These are phyloP conservation scores for Graphium sp. DNA, from an alignment of 2,329 filamentous ascomycete species.

Conservation along the genomic window DNA sequence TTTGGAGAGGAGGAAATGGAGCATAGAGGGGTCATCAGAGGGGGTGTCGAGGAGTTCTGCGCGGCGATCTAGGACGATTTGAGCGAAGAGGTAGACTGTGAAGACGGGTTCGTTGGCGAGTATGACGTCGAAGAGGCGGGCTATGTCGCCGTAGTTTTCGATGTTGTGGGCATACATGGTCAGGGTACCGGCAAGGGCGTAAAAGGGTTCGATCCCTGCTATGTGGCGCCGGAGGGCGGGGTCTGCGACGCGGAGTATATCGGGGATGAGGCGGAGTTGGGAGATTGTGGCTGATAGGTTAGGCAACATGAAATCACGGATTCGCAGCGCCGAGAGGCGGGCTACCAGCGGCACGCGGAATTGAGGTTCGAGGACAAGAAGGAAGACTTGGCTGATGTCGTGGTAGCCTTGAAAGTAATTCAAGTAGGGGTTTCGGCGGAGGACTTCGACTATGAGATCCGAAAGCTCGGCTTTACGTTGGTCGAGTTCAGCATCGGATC, in stretches of 20 bases:
- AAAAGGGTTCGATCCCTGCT: conserved; percentile 69
- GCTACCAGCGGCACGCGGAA: conserved; percentile 48
- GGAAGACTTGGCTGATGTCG: conserved; percentile 90
- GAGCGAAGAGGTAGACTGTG: conserved; percentile 79
- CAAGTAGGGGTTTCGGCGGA: conserved; percentile 67
- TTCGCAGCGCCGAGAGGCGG: conserved; percentile 75
- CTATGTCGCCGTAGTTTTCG: conserved; percentile 73
- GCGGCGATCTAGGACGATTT: conserved; percentile 66
- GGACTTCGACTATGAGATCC: conserved; percentile 60
- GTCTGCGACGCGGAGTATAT: conserved; percentile 60
- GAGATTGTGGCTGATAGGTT: conserved; percentile 63
- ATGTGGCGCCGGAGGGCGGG: conserved; percentile 57
- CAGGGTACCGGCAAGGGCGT: conserved; percentile 80
- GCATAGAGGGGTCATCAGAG: conserved; percentile 74
- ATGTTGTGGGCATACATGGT: conserved; percentile 97
- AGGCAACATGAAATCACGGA: conserved; percentile 95
- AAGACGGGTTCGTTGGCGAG: conserved; percentile 78
- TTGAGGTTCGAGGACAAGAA: conserved; percentile 60
- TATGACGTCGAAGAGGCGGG: conserved; percentile 82
- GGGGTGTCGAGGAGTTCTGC: conserved; percentile 76
- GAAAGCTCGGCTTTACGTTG: conserved; percentile 62
- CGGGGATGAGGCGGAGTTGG: conserved; percentile 76
- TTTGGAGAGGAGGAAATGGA: conserved; percentile 77
- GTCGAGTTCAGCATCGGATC: conserved; percentile 46
- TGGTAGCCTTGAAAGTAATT: conserved; percentile 98